These are phyloP conservation scores for Capsella rubella DNA, from an alignment of 441 rosid species.

Conservation along the genomic window DNA sequence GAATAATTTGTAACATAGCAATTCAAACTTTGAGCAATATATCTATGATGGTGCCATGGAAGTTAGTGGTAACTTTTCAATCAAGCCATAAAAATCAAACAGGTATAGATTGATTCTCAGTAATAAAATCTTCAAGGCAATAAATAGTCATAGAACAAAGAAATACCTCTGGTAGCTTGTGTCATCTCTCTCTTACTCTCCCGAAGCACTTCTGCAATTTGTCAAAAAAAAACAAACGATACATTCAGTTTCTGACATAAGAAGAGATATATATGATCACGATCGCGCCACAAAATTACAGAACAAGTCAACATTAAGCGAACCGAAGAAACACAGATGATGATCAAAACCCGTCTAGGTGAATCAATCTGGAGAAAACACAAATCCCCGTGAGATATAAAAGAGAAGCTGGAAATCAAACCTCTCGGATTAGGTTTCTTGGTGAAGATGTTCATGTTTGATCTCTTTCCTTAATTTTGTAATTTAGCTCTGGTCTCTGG, in stretches of 20 bases:
- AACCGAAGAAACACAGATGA: conserved; percentile 14
- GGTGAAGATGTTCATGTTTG: conserved; percentile 70
- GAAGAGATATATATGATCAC: conserved; percentile 3
- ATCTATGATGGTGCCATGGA: background rate
- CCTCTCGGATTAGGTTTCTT: conserved; percentile 81
- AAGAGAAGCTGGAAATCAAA: conserved; percentile 1
- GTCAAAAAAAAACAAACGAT: conserved; percentile 2
- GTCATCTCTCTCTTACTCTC: conserved; percentile 93
- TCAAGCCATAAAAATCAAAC: background rate
- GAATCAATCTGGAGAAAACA: background rate
- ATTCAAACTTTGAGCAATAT: background rate
- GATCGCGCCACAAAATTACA: conserved; percentile 24
- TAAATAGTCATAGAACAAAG: background rate
- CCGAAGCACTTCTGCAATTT: conserved; percentile 80
- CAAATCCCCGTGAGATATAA: background rate
- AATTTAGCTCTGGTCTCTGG: background rate
- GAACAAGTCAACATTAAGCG: conserved; percentile 5
- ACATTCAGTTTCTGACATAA: conserved; percentile 15
- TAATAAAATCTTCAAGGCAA: background rate
- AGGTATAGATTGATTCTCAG: too few relatives aligned
- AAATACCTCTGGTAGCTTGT: conserved; percentile 87
- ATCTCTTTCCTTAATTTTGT: background rate
- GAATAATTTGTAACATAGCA: background rate
- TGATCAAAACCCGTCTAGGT: conserved; percentile 10
- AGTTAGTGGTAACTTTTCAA: background rate